These are phyloP conservation scores for Aspergillus asperescens DNA, from an alignment of 495 filamentous ascomycete genomes.

Conservation along the genomic window DNA sequence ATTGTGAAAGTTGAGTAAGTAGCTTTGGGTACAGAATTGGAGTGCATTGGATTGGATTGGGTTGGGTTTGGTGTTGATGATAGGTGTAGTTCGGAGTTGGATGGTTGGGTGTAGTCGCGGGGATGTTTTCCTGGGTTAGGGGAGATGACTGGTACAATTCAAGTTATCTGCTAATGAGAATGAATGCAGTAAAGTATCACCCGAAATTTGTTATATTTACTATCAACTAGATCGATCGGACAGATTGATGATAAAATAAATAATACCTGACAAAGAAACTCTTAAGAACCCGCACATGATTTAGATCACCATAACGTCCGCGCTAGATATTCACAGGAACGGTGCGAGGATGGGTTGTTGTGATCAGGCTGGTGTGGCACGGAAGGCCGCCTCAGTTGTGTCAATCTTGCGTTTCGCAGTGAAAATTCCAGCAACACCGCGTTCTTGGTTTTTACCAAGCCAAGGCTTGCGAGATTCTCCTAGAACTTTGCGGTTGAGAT, in stretches of 20 bases:
- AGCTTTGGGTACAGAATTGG: neutral
- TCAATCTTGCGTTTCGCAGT: constrained; percentile 81
- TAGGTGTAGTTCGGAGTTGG: neutral
- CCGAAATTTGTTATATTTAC: no score
- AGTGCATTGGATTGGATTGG: neutral
- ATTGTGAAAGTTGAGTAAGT: constrained; percentile 47
- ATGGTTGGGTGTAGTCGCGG: no score
- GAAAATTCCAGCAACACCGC: constrained; percentile 73
- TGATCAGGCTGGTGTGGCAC: neutral
- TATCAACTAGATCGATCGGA: no score
- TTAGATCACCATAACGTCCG: neutral
- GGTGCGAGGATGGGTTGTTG: no score
- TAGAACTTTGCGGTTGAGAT: constrained; percentile 63
- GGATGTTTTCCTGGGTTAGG: no score
- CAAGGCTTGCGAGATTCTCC: constrained; percentile 95
- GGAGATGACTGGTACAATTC: no score
- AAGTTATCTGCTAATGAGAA: no score
- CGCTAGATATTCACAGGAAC: neutral
- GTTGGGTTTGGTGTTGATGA: neutral
- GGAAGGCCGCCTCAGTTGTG: constrained; percentile 8
- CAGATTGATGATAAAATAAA: no score
- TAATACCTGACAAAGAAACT: no score
- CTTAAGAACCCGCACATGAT: no score
- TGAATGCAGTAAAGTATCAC: no score
- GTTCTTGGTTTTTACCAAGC: constrained; percentile 79